Evolutionary conservation across 306 rosid species (phyloP).

Genomic region (Crataegus laevigata): DNA sequence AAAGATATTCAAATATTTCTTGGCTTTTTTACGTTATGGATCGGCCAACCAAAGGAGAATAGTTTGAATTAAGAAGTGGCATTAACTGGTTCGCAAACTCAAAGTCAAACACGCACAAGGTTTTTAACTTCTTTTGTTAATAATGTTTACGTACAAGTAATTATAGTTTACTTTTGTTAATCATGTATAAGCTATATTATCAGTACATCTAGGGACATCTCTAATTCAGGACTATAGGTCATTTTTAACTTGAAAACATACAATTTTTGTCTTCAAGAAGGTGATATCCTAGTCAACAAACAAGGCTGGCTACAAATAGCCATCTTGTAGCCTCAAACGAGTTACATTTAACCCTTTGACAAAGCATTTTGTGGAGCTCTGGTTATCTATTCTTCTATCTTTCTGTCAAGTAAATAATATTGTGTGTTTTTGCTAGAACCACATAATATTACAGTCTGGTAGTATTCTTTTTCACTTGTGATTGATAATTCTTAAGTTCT

Average conservation of each 20-base stretch:
- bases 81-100: neutral
- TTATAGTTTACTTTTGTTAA: no score
- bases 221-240: no score
- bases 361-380: neutral
- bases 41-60: constrained; percentile 1
- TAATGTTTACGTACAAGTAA: neutral
- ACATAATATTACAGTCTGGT: no score
- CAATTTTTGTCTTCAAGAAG: no score
- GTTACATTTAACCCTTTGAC: no score
- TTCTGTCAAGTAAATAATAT: neutral
- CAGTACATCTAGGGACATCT: no score
- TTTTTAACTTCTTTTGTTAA: neutral
- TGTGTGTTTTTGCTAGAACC: no score
- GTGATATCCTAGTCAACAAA: no score
- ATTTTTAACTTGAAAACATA: no score
- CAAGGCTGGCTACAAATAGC: neutral
- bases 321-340: neutral
- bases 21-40: neutral
- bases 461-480: no score
- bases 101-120: neutral
- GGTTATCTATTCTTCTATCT: neutral
- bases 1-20: neutral
- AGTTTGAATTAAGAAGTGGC: neutral
- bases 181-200: neutral
- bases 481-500: no score